These are phyloP conservation scores for Termitomyces bulborhizus DNA, from an alignment of 768 basidiomycete species.

Conservation along the genomic window DNA sequence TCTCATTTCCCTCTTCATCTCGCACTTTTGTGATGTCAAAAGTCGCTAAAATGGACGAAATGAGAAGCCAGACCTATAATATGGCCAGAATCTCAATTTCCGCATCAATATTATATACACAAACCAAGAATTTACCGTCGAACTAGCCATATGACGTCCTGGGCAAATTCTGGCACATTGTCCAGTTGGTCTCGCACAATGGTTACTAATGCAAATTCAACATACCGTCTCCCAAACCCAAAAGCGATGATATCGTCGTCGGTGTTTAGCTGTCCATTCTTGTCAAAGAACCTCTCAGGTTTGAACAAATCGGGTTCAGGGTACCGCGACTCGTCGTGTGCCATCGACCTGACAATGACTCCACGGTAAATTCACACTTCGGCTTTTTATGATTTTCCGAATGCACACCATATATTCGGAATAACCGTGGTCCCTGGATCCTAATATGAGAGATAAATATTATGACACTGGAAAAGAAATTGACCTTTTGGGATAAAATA, in stretches of 20 bases:
- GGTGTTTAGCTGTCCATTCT: neutral
- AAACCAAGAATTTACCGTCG: neutral
- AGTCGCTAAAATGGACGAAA: neutral
- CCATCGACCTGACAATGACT: neutral
- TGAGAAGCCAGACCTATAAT: neutral
- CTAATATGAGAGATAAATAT: neutral
- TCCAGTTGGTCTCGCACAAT: neutral
- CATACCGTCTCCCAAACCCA: constrained; percentile 6
- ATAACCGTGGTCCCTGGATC: neutral
- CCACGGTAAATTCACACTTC: neutral
- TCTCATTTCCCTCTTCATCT: neutral
- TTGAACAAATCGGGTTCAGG: constrained; percentile 1
- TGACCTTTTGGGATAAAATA: constrained; percentile 9
- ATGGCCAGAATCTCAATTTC: too few relatives aligned
- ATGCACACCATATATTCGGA: neutral
- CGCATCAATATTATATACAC: neutral
- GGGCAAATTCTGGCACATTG: neutral
- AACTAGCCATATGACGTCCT: neutral
- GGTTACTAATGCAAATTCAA: neutral
- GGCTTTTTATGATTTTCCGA: neutral
- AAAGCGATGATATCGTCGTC: neutral
- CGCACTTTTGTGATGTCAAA: neutral
- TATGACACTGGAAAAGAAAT: neutral
- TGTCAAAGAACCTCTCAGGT: constrained; percentile 7
- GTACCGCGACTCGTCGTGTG: neutral